phyloP scores from a whole-genome alignment of 2,329 filamentous ascomycete species.

The Aureobasidium leucospermi region DNA sequence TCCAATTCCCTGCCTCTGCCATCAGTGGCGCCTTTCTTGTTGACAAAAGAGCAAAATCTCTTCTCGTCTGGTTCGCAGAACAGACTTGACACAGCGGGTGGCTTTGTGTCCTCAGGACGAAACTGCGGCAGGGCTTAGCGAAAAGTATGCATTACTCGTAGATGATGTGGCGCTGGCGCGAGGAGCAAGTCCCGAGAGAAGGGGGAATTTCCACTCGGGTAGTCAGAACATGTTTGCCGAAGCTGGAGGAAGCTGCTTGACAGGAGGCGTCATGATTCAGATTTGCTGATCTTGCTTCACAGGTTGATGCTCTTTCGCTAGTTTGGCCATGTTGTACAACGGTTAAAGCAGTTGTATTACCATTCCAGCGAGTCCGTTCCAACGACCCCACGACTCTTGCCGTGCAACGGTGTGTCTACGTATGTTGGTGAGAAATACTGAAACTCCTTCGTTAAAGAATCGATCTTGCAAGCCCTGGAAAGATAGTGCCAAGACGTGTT shows the following conservation, averaged over 20 bases:
- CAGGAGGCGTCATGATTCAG: constrained; percentile 8
- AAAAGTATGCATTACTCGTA: background rate
- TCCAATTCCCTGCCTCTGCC: background rate
- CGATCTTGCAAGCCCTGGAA: background rate
- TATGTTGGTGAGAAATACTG: background rate
- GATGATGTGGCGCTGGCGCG: background rate
- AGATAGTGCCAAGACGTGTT: background rate
- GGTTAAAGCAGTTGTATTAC: background rate
- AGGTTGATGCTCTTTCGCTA: constrained; percentile 1
- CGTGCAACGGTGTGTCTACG: background rate
- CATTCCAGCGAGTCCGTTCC: background rate
- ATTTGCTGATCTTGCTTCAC: constrained; percentile 4
- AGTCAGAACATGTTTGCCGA: background rate
- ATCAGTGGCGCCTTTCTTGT: background rate
- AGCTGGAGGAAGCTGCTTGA: background rate
- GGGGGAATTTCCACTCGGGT: constrained; percentile 1
- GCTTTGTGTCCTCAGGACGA: background rate
- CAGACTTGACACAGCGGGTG: constrained; percentile 1
- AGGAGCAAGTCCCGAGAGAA: background rate
- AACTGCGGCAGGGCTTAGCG: background rate
- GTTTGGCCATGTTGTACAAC: background rate
- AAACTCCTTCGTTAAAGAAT: background rate
- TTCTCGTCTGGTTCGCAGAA: background rate
- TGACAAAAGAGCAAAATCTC: background rate
- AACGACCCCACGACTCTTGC: background rate